phyloP scores from a whole-genome alignment of 108 stramenopile genomes.

The Cyclotella baltica region DNA sequence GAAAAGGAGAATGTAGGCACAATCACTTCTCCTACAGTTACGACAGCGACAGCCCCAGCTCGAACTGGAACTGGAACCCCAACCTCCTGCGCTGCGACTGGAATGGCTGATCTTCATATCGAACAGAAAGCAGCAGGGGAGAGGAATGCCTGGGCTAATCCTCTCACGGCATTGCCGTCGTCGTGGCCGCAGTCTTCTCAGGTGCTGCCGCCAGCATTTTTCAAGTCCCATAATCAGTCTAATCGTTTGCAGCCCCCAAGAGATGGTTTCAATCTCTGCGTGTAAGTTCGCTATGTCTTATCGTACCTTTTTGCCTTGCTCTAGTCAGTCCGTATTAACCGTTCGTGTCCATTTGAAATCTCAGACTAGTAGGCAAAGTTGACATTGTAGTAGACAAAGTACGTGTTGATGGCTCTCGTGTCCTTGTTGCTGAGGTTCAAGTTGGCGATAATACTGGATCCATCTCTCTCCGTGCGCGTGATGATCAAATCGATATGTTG shows the following conservation, averaged over 20 bases:
- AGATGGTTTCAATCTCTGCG: constrained; percentile 84
- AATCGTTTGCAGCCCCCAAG: constrained; percentile 75
- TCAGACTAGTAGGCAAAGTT: constrained; percentile 77
- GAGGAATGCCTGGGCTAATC: not conserved
- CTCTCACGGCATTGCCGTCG: not conserved
- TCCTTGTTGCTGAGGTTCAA: constrained; percentile 84
- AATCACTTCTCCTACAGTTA: not conserved
- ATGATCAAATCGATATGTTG: constrained; percentile 85
- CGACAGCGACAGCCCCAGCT: not conserved
- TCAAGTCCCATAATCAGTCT: constrained; percentile 50
- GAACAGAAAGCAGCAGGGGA: not conserved
- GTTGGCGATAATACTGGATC: constrained; percentile 84
- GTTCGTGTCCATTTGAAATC: not conserved
- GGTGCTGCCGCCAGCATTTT: not conserved
- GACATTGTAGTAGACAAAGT: constrained; percentile 84
- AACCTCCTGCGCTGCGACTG: not conserved
- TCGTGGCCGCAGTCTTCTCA: constrained; percentile 1
- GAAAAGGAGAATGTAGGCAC: constrained; percentile 12
- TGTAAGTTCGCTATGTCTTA: too few species aligned
- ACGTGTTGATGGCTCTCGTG: constrained; percentile 80
- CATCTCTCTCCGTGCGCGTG: constrained; percentile 81
- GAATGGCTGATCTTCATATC: not conserved
- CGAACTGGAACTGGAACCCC: not conserved
- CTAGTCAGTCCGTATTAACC: too few species aligned
- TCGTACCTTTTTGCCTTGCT: too few species aligned